phyloP scores from a whole-genome alignment of 2,329 filamentous ascomycete genomes.

The Fusarium sp. region DNA sequence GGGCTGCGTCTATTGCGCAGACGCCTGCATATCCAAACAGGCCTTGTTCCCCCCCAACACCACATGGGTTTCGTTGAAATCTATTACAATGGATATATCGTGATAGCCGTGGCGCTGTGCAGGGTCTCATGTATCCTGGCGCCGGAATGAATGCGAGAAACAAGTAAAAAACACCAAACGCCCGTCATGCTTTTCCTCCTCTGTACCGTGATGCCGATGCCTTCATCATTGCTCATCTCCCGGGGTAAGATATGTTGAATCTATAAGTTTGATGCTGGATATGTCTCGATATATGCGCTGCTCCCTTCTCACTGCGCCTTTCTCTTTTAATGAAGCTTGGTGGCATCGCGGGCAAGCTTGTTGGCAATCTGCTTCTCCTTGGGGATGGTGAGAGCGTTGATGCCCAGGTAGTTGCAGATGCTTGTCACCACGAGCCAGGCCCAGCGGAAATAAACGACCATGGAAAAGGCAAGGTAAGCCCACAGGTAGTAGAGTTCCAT shows the following conservation, averaged over 20 bases:
- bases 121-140: conserved; percentile 22
- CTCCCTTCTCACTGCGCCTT: conserved; percentile 4
- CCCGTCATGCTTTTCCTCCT: conserved; percentile 40
- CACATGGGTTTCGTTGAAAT: conserved; percentile 37
- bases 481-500: conserved; percentile 83
- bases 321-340: conserved; percentile 46
- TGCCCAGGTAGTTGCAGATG: conserved; percentile 91
- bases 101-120: conserved; percentile 25
- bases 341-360: conserved; percentile 52
- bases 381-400: conserved; percentile 91
- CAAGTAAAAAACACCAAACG: conserved; percentile 38
- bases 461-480: conserved; percentile 81
- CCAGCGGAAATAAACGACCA: conserved; percentile 91
- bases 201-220: conserved; percentile 30
- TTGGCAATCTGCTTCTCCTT: conserved; percentile 66
- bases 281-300: conserved; percentile 13
- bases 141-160: conserved; percentile 40
- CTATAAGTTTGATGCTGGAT: conserved; percentile 33
- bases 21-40: conserved; percentile 33
- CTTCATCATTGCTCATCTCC: conserved; percentile 18
- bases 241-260: conserved; percentile 24
- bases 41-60: conserved; percentile 13
- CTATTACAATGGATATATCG: conserved; percentile 42
- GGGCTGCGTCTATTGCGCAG: conserved; percentile 17
- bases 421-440: conserved; percentile 87